phyloP scores from a whole-genome alignment of 148 eudicot species.

The Chenopodium quinoa region DNA sequence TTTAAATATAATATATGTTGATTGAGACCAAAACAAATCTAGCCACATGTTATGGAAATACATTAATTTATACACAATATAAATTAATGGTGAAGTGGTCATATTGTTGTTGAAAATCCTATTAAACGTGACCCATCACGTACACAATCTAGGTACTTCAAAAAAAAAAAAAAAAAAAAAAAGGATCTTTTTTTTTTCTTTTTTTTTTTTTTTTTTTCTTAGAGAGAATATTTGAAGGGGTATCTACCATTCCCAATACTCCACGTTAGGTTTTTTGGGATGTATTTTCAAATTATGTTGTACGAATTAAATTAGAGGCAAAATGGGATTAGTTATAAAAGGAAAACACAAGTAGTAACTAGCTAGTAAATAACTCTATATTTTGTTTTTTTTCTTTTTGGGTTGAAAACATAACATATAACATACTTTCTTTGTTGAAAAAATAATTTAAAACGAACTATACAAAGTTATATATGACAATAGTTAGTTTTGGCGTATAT shows the following conservation, averaged over 20 bases:
- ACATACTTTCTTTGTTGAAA: no score
- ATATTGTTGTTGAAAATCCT: neutral
- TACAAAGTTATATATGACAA: no score
- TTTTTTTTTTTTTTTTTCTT: neutral
- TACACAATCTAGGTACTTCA: slow-evolving; percentile 7
- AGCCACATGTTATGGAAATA: slow-evolving; percentile 16
- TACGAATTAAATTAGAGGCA: neutral
- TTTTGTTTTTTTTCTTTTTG: no score
- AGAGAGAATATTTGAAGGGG: slow-evolving; percentile 1
- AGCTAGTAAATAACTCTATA: no score
- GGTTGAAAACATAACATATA: no score
- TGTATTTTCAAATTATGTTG: neutral
- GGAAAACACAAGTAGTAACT: no score
- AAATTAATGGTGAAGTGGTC: neutral
- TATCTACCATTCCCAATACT: neutral
- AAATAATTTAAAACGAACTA: no score
- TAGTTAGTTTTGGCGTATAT: no score
- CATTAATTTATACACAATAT: neutral
- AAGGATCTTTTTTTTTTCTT: neutral
- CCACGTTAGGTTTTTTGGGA: neutral
- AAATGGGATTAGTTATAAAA: neutral
- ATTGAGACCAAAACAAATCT: slow-evolving; percentile 2
- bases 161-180: no score
- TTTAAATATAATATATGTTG: neutral
- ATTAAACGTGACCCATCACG: slow-evolving; percentile 12